Conservation (phyloP, 75 land plant genomes). For the Sequoia sempervirens region DNA sequence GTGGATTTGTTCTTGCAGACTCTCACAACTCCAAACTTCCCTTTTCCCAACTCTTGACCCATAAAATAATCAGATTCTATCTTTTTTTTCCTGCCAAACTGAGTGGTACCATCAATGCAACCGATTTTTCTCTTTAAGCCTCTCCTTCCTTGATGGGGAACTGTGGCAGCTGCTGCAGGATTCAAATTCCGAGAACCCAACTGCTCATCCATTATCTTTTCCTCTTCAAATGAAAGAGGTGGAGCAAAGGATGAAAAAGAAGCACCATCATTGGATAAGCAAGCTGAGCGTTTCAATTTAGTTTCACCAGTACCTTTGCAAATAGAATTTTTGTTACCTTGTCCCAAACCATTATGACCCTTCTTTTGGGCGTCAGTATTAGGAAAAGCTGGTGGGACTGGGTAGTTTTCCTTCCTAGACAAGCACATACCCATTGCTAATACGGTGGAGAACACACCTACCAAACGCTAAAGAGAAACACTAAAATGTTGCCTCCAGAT, state of each 20-base stretch:
- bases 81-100: slow-evolving; percentile 43
- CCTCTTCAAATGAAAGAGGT: not conserved
- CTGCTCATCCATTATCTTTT: slow-evolving; percentile 7
- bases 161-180: slow-evolving; percentile 35
- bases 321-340: too few species aligned
- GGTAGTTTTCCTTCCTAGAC: too few species aligned
- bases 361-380: too few species aligned
- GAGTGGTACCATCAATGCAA: slow-evolving; percentile 44
- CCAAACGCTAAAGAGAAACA: too few species aligned
- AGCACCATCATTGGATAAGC: not conserved
- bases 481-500: too few species aligned
- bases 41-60: slow-evolving; percentile 52
- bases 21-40: slow-evolving; percentile 73
- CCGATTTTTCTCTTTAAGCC: slow-evolving; percentile 63
- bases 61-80: slow-evolving; percentile 39
- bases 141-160: slow-evolving; percentile 35
- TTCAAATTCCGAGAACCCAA: not conserved
- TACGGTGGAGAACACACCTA: too few species aligned
- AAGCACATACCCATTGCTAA: too few species aligned
- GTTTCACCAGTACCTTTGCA: too few species aligned
- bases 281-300: not conserved
- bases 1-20: slow-evolving; percentile 33
- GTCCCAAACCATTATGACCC: too few species aligned
- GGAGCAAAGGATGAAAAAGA: not conserved
- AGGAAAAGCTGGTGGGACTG: too few species aligned